Base-by-base conservation (phyloP, 345 rosid species). In the Balakata baccata region DNA sequence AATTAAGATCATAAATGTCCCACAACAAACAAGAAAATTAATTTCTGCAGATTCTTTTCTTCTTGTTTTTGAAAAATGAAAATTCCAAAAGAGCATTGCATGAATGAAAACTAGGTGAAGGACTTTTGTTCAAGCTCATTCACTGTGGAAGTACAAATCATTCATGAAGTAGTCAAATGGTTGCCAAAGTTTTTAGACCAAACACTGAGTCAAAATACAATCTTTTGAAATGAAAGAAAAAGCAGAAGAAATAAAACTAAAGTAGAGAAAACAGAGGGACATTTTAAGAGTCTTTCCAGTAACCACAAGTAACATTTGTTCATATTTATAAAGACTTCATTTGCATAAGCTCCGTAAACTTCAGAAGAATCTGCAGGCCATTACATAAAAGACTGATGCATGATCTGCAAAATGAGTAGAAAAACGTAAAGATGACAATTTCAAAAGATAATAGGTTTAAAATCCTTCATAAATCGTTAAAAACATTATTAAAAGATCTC, bases 311-410 rank as follows among this genome's bases (percentile, higher is more conserved):
- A 65, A 65, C 66, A 23, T 74, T 70, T 64, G 67, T 49, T 53
- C 82, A 70, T 46, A 53, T 68, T 66, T 75, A 66, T 66, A 79
- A 74, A 77, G 85, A 94, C 92, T 85, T 83, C 89, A 78, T 88
- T 93, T 88, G 93, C 92, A 87, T 72, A 87, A 82, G 90, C 89
- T 80, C 94, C 94, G 75, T 81, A 84, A 90, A 90, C 93, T 85
- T 92, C 90, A 84, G 92, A 91, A 88, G 88, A 87, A 84, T 86
- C 97, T 86, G 86, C 94, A 87, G 80, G 86, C 86, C 92, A 88
- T 86, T 83, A 85, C 74, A 25, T 81, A 86, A 90, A 94, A 86
- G 81, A 89, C 81, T 89, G 91, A 85, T 82, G 86, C 91, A 84
- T 83, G 86, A 91, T 94, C 97, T 92, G 98, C 98, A 92, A 87